phyloP scores from a whole-genome alignment of 192 early-diverging fungal species.

The Coemansia sp. region DNA sequence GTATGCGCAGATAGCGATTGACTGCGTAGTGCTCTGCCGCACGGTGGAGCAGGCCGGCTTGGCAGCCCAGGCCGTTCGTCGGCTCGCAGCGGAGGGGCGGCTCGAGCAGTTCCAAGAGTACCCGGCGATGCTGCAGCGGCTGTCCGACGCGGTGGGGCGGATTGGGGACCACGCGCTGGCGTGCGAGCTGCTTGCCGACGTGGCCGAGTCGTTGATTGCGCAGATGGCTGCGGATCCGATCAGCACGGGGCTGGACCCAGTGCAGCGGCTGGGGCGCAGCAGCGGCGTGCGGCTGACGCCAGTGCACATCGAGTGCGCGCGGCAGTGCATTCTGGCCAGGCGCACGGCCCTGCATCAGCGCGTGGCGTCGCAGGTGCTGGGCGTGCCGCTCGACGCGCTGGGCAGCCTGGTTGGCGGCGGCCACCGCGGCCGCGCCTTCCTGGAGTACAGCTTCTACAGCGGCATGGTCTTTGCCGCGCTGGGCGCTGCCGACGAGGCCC shows the following conservation, averaged over 20 bases:
- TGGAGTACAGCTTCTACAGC: constrained; percentile 42
- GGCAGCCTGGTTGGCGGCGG: constrained; percentile 9
- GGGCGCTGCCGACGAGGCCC: constrained; percentile 19
- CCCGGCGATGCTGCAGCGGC: constrained; percentile 27
- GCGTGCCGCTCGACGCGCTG: constrained; percentile 26
- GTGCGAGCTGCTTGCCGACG: constrained; percentile 17
- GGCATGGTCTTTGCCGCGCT: constrained; percentile 48
- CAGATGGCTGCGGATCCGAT: constrained; percentile 21
- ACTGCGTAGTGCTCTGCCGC: constrained; percentile 24
- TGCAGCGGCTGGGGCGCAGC: constrained; percentile 10
- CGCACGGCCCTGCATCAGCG: constrained; percentile 23
- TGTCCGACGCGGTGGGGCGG: not conserved
- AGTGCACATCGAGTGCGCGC: constrained; percentile 45
- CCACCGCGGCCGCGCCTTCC: constrained; percentile 18
- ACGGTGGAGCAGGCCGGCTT: constrained; percentile 12
- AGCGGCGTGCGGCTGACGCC: constrained; percentile 42
- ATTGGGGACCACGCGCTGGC: constrained; percentile 4
- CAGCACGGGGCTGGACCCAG: not conserved
- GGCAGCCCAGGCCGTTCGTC: constrained; percentile 10
- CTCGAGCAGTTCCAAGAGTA: constrained; percentile 20
- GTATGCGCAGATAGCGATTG: constrained; percentile 30
- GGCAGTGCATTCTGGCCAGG: constrained; percentile 34
- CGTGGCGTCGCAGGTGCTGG: constrained; percentile 10
- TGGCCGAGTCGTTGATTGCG: constrained; percentile 26
- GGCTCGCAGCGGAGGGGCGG: constrained; percentile 3